phyloP scores from a whole-genome alignment of 106 monocot species.

The Platanthera zijinensis region DNA sequence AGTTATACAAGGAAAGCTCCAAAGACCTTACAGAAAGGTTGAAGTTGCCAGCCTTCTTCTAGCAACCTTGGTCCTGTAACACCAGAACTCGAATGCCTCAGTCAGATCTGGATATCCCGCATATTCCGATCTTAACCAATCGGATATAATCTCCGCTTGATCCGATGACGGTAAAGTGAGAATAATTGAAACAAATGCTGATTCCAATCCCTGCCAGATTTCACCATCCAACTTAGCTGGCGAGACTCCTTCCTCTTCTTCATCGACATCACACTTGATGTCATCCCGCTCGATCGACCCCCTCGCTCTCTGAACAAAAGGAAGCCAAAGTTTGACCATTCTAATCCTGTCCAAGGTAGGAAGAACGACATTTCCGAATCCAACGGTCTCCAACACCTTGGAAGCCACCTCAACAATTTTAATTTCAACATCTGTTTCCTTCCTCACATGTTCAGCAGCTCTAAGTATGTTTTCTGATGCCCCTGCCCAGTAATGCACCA shows the following conservation, averaged over 20 bases:
- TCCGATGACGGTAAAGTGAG: conserved; percentile 55
- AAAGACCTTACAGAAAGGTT: not conserved
- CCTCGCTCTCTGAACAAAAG: conserved; percentile 41
- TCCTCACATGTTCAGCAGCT: conserved; percentile 7
- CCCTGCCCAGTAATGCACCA: conserved; percentile 56
- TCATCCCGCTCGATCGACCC: conserved; percentile 17
- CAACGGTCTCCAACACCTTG: conserved; percentile 67
- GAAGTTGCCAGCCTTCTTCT: conserved; percentile 17
- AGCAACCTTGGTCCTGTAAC: conserved; percentile 63
- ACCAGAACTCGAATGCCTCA: conserved; percentile 86
- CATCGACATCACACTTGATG: conserved; percentile 9
- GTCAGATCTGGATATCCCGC: conserved; percentile 61
- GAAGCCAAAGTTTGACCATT: conserved; percentile 63
- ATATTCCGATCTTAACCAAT: conserved; percentile 53
- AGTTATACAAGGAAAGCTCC: too few relatives aligned
- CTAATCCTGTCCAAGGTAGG: conserved; percentile 33
- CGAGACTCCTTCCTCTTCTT: conserved; percentile 2
- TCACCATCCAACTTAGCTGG: conserved; percentile 44
- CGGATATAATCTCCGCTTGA: conserved; percentile 63
- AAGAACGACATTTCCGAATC: conserved; percentile 54
- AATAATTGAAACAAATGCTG: conserved; percentile 51
- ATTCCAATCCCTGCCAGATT: conserved; percentile 64
- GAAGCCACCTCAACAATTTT: conserved; percentile 44
- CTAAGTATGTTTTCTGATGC: conserved; percentile 29
- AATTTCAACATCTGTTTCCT: conserved; percentile 17